Evolutionary conservation across 768 basidiomycete genomes (phyloP), one percentile per base, ranked within the genome.

Genomic region (Antrodiella citrinella): DNA sequence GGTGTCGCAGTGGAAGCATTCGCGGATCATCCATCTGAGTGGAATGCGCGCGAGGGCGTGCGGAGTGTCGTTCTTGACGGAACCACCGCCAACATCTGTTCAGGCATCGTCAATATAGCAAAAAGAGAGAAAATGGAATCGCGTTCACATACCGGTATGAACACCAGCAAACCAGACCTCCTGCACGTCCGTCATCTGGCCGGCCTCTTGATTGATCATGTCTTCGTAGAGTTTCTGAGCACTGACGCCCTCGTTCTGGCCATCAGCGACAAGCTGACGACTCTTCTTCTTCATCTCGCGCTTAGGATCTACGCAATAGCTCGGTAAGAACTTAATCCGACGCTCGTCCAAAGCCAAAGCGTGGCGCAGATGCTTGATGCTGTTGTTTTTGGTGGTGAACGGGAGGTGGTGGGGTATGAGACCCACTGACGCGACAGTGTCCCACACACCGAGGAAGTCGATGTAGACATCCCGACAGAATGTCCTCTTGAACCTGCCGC

Each of bases 131-230:
- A 35, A 35, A 35, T 7, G 30, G 7, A 7, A 35, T 15, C 15
- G 30, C 30, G 30, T 15, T 35, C 21, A 68, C 71, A 51, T 59
- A 54, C 72, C 71, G 18, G 61, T 61, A 30, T 72, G 73, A 25
- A 65, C 61, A 1, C 72, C 81, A 0, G 80, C 67, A 59, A 85
- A 84, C 82, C 83, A 85, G 1, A 86, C 83, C 57, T 86, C 82
- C 48, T 77, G 70, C n/a, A 82, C 65, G 54, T 76, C 68, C 0
- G 70, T 70, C 3, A 61, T 58, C 4, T 47, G 52, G 5, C 21
- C 41, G 41, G n/a, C 21, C 21, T 58, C 55, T 19, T 51, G 54
- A 18, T 62, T 52, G 13, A 60, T 51, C 11, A 60, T 56, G 41
- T 69, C 62, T 7, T 58, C 60, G 43, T 66, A 57, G n/a, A 23